Evolutionary conservation across 495 filamentous ascomycete species (phyloP), one percentile per base, ranked within the genome.

Genomic region (Arthonia radiata): DNA sequence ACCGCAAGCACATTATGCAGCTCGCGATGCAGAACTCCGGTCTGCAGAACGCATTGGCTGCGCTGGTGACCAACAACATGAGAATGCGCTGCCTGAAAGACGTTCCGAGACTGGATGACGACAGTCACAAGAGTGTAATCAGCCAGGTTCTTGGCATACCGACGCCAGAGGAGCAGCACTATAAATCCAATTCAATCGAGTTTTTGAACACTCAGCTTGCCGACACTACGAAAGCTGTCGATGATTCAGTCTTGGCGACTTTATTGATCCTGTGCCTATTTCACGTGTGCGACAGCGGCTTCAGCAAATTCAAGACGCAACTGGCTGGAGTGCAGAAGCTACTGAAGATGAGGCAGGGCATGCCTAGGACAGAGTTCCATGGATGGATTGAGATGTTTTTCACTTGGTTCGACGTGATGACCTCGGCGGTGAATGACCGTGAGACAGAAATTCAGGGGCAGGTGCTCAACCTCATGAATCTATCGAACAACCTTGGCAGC

Each of bases 371-470:
- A 10, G 54, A 60, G 12, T 72, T 79, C 28, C 65, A 77, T 17
- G 52, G 59, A 3, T 94, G 83, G 83, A 80, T 92, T 54, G 79
- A 90, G 33, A 70, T 78, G n/a, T 67, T 92, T 41, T 93, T 93
- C 41, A 86, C 80, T 10, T 92, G 81, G 64, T 79, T 89, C 37
- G 83, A 92, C 43, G 81, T 79, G n/a, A 74, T 92, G 53, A 80
- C 77, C 0, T 76, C 78, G 15, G 79, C 75, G 25, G 72, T 90
- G 31, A 92, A 93, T 38, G 76, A 92, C 42, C 67, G 82, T 30
- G 83, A 92, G 44, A 64, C 74, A n/a, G 77, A 90, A 41, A 61
- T 94, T 15, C 69, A 68, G 30, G 70, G 67, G 9, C 59, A 56
- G 14, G 67, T 64, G 29, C 42, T 77, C 15, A 68, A 76, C 29